Conservation (phyloP, 306 rosid species). For the Benincasa hispida region DNA sequence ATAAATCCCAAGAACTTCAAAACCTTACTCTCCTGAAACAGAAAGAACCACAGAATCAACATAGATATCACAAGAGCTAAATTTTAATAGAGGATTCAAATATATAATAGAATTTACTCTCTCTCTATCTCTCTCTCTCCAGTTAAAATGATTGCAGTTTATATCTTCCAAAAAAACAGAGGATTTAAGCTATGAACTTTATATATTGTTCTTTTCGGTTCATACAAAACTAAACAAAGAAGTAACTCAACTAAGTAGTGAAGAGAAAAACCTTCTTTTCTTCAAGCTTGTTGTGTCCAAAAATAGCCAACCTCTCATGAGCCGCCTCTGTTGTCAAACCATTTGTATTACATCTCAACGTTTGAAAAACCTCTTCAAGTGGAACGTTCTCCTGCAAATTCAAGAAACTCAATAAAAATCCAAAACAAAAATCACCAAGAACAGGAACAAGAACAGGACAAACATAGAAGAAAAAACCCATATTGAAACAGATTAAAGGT, state of each 20-base stretch:
- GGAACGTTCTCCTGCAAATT: slow-evolving; percentile 59
- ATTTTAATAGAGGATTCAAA: background rate
- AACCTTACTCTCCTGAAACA: slow-evolving; percentile 58
- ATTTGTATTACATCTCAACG: slow-evolving; percentile 46
- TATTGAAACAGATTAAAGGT: slow-evolving; percentile 12
- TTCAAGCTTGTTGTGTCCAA: slow-evolving; percentile 72
- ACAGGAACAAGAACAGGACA: background rate
- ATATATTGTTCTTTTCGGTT: background rate
- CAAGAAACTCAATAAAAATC: background rate
- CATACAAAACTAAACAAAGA: background rate
- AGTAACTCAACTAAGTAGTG: background rate
- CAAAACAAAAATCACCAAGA: background rate
- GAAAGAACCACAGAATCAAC: background rate
- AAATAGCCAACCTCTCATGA: slow-evolving; percentile 49
- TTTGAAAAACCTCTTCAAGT: slow-evolving; percentile 56
- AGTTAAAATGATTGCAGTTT: background rate
- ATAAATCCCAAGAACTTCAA: slow-evolving; percentile 74
- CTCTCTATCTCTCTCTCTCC: background rate
- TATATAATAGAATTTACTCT: background rate
- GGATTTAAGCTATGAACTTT: background rate
- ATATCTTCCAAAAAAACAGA: background rate
- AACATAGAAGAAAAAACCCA: background rate
- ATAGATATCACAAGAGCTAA: background rate
- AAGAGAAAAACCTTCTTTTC: slow-evolving; percentile 46
- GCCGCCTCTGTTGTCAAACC: slow-evolving; percentile 62